phyloP scores from a whole-genome alignment of 345 rosid species.

The Erucastrum elatum region DNA sequence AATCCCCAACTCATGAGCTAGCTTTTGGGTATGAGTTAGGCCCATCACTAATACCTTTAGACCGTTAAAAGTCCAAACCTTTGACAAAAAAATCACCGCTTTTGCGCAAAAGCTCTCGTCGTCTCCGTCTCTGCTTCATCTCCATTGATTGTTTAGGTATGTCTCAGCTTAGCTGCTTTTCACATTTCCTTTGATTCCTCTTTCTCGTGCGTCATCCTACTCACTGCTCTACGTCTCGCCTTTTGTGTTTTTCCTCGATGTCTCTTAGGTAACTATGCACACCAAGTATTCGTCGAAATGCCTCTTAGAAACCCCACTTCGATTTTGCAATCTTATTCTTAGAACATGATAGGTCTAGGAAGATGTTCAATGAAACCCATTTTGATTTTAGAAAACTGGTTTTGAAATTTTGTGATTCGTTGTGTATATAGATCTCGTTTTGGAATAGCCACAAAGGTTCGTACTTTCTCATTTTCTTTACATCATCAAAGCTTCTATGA shows the following conservation, averaged over 20 bases:
- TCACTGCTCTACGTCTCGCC: neutral
- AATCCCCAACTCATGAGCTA: too few species aligned
- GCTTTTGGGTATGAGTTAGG: too few species aligned
- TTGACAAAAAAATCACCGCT: neutral
- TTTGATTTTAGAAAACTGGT: neutral
- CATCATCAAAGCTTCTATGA: slow-evolving; percentile 40
- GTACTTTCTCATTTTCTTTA: slow-evolving; percentile 9
- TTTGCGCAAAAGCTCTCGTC: neutral
- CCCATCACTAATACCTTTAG: too few species aligned
- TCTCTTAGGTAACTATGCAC: slow-evolving; percentile 24
- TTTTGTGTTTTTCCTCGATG: neutral
- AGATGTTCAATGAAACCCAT: neutral
- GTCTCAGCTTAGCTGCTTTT: neutral
- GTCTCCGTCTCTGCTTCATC: slow-evolving; percentile 11
- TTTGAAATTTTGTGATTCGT: neutral
- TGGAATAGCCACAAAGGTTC: slow-evolving; percentile 15
- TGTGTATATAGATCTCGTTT: neutral
- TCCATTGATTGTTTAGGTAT: slow-evolving; percentile 33
- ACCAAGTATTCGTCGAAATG: slow-evolving; percentile 23
- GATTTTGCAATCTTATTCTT: neutral
- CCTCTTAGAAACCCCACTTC: slow-evolving; percentile 5
- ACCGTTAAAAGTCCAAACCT: neutral
- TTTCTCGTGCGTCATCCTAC: neutral
- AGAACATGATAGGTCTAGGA: neutral
- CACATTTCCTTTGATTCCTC: neutral